phyloP scores from a whole-genome alignment of 129 eudicot species.

The Artemisia tridentata region DNA sequence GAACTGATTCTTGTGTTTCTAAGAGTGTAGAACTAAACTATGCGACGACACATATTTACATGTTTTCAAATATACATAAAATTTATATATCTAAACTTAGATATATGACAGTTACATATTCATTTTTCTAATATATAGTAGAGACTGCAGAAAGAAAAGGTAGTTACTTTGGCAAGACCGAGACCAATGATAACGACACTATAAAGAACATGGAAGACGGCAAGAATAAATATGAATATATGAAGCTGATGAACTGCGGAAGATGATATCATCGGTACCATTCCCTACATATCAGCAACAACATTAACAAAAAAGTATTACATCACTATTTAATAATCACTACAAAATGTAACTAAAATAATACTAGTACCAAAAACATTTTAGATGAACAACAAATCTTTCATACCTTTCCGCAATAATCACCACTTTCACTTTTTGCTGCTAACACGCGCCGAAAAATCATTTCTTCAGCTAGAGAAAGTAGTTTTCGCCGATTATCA shows the following conservation, averaged over 20 bases:
- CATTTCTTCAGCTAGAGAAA: conserved; percentile 43
- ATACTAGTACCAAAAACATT: not conserved
- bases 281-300: conserved; percentile 32
- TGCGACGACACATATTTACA: no score
- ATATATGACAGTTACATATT: no score
- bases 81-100: no score
- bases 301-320: not conserved
- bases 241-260: conserved; percentile 73
- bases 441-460: conserved; percentile 52
- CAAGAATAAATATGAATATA: conserved; percentile 73
- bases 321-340: not conserved
- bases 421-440: conserved; percentile 1
- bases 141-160: not conserved
- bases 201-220: conserved; percentile 67
- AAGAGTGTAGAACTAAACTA: no score
- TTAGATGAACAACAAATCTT: not conserved
- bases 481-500: conserved; percentile 37
- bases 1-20: no score
- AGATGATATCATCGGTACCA: conserved; percentile 59
- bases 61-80: no score
- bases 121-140: no score
- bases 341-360: no score
- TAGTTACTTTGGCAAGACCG: conserved; percentile 61
- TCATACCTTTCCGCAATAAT: conserved; percentile 15
- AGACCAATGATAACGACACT: conserved; percentile 57